Evolutionary conservation across 768 basidiomycete species (phyloP).

Genomic region (Mrakia gelida): DNA sequence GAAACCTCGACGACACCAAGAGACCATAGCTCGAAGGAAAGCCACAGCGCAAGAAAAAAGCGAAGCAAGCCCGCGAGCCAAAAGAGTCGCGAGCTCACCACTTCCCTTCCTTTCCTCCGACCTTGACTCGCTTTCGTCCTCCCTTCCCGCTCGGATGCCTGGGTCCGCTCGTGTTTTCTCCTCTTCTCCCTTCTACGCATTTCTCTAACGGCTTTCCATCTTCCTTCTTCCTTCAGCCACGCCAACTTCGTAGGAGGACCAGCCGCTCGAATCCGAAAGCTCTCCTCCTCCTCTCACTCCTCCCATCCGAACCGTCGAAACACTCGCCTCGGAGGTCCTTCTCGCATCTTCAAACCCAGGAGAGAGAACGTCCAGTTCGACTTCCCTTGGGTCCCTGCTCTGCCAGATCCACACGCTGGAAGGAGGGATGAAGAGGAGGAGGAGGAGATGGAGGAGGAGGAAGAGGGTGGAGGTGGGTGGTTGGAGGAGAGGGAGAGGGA

Average conservation of each 20-base stretch:
- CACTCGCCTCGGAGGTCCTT: not conserved
- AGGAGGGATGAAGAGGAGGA: not conserved
- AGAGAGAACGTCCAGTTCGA: not conserved
- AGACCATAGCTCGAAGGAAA: too few species aligned
- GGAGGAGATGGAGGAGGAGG: not conserved
- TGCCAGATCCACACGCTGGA: not conserved
- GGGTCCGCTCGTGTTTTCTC: not conserved
- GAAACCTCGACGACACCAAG: too few species aligned
- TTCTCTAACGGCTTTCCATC: not conserved
- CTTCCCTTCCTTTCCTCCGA: not conserved
- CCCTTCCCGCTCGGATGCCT: not conserved
- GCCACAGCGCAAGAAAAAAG: not conserved
- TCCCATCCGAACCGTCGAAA: not conserved
- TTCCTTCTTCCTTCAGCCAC: not conserved
- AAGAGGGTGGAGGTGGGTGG: not conserved
- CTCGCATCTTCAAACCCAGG: not conserved
- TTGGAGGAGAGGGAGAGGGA: not conserved
- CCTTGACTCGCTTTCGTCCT: too few species aligned
- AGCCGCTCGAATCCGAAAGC: not conserved
- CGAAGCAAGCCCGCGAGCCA: not conserved
- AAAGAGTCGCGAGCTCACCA: not conserved
- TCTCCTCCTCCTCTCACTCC: not conserved
- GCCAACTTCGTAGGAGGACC: slow-evolving; percentile 15
- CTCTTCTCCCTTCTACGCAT: not conserved
- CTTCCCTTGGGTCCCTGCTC: not conserved